Conservation (phyloP, 2,329 filamentous ascomycete genomes). For the Byssochlamys sp. region DNA sequence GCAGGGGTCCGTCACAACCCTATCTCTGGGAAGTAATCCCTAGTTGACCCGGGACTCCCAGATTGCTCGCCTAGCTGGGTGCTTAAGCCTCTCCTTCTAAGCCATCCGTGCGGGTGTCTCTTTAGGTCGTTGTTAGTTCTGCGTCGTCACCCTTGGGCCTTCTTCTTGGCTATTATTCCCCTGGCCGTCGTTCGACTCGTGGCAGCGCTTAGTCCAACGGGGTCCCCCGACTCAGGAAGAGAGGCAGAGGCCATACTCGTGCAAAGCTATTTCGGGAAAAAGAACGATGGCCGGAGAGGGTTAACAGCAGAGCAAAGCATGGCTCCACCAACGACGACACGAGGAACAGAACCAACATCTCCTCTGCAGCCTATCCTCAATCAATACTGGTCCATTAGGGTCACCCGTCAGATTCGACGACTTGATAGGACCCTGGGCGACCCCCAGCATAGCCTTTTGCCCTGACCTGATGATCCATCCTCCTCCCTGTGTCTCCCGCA, state of each 20-base stretch:
- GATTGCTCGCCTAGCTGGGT: not conserved
- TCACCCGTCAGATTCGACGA: not conserved
- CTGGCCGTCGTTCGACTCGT: not conserved
- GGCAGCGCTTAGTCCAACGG: not conserved
- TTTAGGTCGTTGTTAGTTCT: not conserved
- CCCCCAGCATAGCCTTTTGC: not conserved
- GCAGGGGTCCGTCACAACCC: not conserved
- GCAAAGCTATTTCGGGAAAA: not conserved
- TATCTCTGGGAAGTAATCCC: not conserved
- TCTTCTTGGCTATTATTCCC: not conserved
- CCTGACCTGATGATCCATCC: not conserved
- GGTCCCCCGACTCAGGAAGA: not conserved
- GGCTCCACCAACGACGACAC: not conserved
- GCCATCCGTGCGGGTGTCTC: not conserved
- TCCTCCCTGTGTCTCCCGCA: not conserved
- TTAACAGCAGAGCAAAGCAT: not conserved
- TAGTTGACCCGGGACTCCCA: not conserved
- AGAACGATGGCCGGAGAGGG: not conserved
- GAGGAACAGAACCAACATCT: not conserved
- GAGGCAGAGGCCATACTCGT: not conserved
- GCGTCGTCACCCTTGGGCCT: not conserved
- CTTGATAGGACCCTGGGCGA: not conserved
- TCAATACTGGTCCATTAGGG: not conserved
- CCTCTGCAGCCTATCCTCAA: not conserved
- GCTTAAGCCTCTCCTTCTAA: not conserved